These are phyloP conservation scores for Verbena officinalis DNA, from an alignment of 257 asterid genomes.

Conservation along the genomic window DNA sequence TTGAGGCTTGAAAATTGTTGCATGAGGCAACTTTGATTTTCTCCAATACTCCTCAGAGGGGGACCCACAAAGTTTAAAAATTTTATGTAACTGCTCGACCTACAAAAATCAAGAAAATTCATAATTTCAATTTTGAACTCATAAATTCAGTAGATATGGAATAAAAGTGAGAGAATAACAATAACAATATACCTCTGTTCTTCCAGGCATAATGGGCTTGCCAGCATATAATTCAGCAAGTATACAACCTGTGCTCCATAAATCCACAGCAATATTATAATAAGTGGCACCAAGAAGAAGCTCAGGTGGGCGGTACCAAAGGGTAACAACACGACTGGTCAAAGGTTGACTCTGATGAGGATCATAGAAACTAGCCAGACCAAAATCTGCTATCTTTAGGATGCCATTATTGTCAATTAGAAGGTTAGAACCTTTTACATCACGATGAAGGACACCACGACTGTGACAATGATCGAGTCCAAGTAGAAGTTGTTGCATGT, in stretches of 20 bases:
- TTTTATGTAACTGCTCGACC: conserved; percentile 98
- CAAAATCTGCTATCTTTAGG: conserved; percentile 92
- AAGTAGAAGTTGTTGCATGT: conserved; percentile 78
- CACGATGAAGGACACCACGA: conserved; percentile 86
- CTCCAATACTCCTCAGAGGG: conserved; percentile 98
- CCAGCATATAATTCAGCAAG: conserved; percentile 93
- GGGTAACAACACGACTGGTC: conserved; percentile 95
- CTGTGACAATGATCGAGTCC: conserved; percentile 95
- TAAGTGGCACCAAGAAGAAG: conserved; percentile 94
- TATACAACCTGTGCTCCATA: conserved; percentile 96
- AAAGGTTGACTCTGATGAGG: conserved; percentile 75
- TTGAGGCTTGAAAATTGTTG: conserved; percentile 95
- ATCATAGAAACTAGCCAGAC: conserved; percentile 83
- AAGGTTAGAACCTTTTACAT: conserved; percentile 94
- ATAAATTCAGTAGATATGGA: too few species aligned
- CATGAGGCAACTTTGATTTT: conserved; percentile 90
- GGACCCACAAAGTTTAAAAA: conserved; percentile 97
- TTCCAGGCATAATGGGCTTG: conserved; percentile 97
- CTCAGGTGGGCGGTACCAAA: conserved; percentile 98
- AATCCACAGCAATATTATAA: conserved; percentile 86
- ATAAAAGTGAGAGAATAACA: background rate
- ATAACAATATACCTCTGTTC: conserved; percentile 73
- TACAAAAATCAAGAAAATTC: conserved; percentile 32
- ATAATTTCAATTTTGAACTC: background rate
- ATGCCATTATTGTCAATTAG: conserved; percentile 82